Evolutionary conservation across 2,329 filamentous ascomycete genomes (phyloP).

Genomic region (Aspergillus texensis): DNA sequence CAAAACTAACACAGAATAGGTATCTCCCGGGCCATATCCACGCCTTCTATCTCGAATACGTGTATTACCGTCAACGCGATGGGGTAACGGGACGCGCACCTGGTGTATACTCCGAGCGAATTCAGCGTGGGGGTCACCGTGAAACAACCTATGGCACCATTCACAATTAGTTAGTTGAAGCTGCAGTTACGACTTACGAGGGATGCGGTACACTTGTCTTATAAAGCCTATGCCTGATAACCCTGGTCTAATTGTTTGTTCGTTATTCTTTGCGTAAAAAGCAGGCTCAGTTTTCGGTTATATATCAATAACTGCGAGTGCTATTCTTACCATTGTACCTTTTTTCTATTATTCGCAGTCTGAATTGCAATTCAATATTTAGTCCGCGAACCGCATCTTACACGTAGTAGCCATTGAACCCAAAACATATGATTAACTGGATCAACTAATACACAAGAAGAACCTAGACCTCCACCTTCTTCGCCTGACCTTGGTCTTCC

Average conservation of each 20-base stretch:
- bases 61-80: constrained; percentile 72
- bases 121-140: constrained; percentile 40
- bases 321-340: background rate
- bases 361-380: background rate
- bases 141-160: constrained; percentile 30
- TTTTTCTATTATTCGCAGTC: background rate
- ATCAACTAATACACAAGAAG: background rate
- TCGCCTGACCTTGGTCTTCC: background rate
- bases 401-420: background rate
- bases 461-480: constrained; percentile 8
- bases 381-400: background rate
- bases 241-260: background rate
- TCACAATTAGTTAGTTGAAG: background rate
- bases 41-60: constrained; percentile 79
- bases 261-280: background rate
- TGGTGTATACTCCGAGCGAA: constrained; percentile 44
- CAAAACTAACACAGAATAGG: constrained; percentile 36
- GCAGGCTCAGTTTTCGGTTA: background rate
- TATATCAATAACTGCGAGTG: background rate
- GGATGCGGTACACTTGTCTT: background rate
- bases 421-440: background rate
- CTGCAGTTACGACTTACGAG: background rate
- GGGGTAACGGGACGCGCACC: constrained; percentile 32
- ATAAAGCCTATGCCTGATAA: background rate
- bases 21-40: constrained; percentile 78